Conservation (phyloP, 179 eudicot genomes). For the Gypsophila paniculata region DNA sequence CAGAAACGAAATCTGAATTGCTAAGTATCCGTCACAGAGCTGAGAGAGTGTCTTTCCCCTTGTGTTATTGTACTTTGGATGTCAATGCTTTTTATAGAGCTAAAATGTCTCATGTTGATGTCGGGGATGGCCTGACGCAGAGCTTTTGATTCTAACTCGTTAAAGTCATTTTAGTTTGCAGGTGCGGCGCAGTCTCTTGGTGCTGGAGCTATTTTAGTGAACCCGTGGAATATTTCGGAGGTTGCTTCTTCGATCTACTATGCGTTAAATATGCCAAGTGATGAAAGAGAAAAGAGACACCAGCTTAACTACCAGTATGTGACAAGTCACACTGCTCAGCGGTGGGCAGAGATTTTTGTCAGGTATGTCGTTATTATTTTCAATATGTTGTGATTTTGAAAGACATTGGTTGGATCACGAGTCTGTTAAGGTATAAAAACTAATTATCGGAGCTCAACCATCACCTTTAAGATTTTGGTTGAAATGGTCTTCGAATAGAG, state of each 20-base stretch:
- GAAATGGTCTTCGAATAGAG: no score
- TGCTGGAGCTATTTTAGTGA: slow-evolving; percentile 81
- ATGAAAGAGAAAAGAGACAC: slow-evolving; percentile 76
- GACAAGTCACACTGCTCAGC: slow-evolving; percentile 69
- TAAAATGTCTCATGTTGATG: no score
- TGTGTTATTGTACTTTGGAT: no score
- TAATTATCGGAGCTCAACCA: no score
- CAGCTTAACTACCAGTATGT: slow-evolving; percentile 62
- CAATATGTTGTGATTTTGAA: background rate
- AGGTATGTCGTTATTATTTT: slow-evolving; percentile 36
- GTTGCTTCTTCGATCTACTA: slow-evolving; percentile 65
- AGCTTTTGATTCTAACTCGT: background rate
- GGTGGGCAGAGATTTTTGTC: slow-evolving; percentile 82
- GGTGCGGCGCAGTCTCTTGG: slow-evolving; percentile 93
- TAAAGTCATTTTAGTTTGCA: slow-evolving; percentile 54
- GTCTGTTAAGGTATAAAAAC: no score
- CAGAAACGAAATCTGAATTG: background rate
- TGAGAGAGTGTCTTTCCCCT: no score
- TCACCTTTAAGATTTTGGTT: no score
- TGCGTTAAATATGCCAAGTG: slow-evolving; percentile 68
- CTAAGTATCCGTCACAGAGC: background rate
- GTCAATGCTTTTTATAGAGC: background rate
- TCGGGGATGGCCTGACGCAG: background rate
- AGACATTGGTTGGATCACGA: background rate
- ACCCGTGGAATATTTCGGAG: slow-evolving; percentile 81